A percentile compares a stretch with the other conserved stretches of the same genome.
Evolutionary conservation across 257 asterid genomes (phyloP).

Genomic region (Solanum medicagineum): DNA sequence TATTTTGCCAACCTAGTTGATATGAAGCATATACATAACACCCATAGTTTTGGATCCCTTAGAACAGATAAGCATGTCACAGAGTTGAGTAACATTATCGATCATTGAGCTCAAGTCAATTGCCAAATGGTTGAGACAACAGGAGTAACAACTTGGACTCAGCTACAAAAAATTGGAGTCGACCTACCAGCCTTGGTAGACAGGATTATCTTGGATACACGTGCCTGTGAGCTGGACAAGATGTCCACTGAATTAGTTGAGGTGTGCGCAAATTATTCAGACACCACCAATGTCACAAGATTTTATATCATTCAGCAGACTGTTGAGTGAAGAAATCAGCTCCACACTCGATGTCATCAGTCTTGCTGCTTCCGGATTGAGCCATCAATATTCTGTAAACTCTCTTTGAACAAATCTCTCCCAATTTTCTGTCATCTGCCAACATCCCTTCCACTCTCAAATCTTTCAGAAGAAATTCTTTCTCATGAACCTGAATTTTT

Average conservation of each 20-base stretch:
- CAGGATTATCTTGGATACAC: not conserved
- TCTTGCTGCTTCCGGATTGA: conserved; percentile 54
- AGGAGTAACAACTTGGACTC: not conserved
- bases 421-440: conserved; percentile 70
- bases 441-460: conserved; percentile 56
- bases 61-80: not conserved
- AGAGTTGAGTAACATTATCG: not conserved
- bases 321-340: conserved; percentile 59
- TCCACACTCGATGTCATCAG: conserved; percentile 89
- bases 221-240: not conserved
- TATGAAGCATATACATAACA: not conserved
- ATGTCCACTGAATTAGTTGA: not conserved
- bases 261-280: not conserved
- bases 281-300: not conserved
- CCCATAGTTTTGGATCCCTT: not conserved
- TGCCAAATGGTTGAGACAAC: not conserved
- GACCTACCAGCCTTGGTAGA: not conserved
- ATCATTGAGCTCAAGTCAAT: not conserved
- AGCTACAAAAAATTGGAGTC: not conserved
- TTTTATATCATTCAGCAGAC: conserved; percentile 3
- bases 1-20: not conserved
- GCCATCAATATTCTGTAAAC: conserved; percentile 88
- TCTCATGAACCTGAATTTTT: conserved; percentile 72
- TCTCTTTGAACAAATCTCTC: conserved; percentile 91
- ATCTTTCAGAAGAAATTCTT: conserved; percentile 76